Percentiles rank a stretch among this genome's conserved stretches.
Conservation (phyloP, 2,329 filamentous ascomycete species). For the Gliomastix tumulicola region DNA sequence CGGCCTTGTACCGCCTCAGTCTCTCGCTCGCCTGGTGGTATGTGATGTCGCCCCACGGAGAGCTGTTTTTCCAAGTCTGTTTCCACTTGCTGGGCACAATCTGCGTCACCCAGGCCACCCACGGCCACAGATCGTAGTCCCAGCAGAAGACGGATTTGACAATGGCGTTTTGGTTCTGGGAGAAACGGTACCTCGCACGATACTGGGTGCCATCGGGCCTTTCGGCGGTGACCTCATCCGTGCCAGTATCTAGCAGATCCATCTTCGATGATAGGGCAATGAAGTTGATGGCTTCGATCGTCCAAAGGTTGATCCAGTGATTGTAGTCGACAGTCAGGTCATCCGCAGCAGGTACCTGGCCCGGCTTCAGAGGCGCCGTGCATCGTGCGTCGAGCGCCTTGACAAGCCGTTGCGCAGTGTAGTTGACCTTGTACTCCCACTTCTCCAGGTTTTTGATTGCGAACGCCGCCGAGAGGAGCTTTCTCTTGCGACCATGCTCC, state of each 20-base stretch:
- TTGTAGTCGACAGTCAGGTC: background rate
- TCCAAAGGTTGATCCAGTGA: conserved; percentile 1
- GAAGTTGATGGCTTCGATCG: conserved; percentile 1
- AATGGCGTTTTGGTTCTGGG: background rate
- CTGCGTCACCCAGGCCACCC: background rate
- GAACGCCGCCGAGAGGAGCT: background rate
- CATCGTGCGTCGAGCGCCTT: background rate
- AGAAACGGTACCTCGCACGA: background rate
- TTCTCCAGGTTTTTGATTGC: conserved; percentile 1
- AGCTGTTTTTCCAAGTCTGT: background rate
- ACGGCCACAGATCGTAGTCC: background rate
- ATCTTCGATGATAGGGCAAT: background rate
- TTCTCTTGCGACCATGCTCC: background rate
- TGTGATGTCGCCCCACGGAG: background rate
- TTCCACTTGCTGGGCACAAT: background rate
- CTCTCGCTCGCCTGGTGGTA: conserved; percentile 5
- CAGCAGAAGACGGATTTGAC: background rate
- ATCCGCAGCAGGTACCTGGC: background rate
- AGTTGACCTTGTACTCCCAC: conserved; percentile 1
- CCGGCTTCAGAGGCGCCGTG: background rate
- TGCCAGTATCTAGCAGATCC: background rate
- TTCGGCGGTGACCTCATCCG: background rate
- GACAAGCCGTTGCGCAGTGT: background rate
- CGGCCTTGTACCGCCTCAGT: conserved; percentile 33
- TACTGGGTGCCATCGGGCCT: conserved; percentile 1